phyloP scores from a whole-genome alignment of 2,329 filamentous ascomycete species.

The Pseudocercospora macadamiae region DNA sequence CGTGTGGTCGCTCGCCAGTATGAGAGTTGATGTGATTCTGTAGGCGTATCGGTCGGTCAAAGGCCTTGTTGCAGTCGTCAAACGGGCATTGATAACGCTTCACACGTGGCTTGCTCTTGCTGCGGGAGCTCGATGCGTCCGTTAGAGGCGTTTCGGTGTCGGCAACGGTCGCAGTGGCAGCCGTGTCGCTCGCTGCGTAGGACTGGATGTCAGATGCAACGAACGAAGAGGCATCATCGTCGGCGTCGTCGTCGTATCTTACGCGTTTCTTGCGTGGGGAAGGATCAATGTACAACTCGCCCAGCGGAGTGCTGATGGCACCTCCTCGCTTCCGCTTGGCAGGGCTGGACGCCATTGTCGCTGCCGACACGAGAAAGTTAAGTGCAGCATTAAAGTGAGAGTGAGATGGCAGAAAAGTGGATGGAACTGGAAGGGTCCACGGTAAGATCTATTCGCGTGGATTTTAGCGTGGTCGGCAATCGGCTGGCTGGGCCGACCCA shows the following conservation, averaged over 20 bases:
- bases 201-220: conserved; percentile 15
- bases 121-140: conserved; percentile 25
- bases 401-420: too few relatives aligned
- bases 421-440: too few relatives aligned
- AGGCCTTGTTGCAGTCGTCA: conserved; percentile 76
- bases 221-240: conserved; percentile 15
- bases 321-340: conserved; percentile 20
- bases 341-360: conserved; percentile 12
- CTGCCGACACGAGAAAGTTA: too few relatives aligned
- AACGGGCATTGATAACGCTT: conserved; percentile 79
- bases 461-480: not conserved
- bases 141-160: conserved; percentile 26
- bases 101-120: conserved; percentile 52
- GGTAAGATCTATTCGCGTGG: too few relatives aligned
- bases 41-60: conserved; percentile 82
- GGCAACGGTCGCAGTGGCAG: conserved; percentile 17
- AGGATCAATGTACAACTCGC: conserved; percentile 16
- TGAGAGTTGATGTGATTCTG: conserved; percentile 82
- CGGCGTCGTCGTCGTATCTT: conserved; percentile 12
- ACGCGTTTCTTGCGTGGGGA: conserved; percentile 20
- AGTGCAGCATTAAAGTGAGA: too few relatives aligned
- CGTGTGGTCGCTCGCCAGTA: conserved; percentile 79
- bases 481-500: not conserved
- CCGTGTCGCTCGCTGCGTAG: conserved; percentile 18
- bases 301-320: conserved; percentile 10